Percentiles rank a stretch among this genome's conserved stretches.
Conservation (phyloP, 2,329 filamentous ascomycete genomes). For the Exophiala bonariae region DNA sequence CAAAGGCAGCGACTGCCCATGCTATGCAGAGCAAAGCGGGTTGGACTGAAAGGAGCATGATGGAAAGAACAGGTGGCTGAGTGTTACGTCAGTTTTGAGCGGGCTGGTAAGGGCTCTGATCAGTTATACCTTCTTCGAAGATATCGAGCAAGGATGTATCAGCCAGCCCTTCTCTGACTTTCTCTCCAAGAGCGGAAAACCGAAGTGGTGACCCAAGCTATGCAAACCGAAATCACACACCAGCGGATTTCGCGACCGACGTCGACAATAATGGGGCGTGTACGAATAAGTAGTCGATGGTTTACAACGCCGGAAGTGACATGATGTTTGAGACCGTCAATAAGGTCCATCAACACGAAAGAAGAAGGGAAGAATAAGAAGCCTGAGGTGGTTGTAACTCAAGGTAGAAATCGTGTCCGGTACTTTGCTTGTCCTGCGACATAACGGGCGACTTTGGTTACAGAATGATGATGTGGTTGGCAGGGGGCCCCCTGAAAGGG, state of each 20-base stretch:
- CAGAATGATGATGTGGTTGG: too few relatives aligned
- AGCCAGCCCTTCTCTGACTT: constrained; percentile 10
- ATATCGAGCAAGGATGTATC: too few relatives aligned
- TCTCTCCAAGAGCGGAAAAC: constrained; percentile 20
- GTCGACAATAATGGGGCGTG: constrained; percentile 50
- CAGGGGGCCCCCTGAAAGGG: too few relatives aligned
- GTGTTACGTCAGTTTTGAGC: not conserved
- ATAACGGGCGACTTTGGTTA: too few relatives aligned
- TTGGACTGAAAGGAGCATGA: constrained; percentile 14
- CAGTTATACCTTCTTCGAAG: too few relatives aligned
- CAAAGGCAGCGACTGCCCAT: constrained; percentile 14
- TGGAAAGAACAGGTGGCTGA: constrained; percentile 1
- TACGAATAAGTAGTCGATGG: constrained; percentile 53
- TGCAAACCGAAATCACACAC: constrained; percentile 51
- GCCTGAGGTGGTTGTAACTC: too few relatives aligned
- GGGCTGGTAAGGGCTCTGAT: too few relatives aligned
- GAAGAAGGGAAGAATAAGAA: not conserved
- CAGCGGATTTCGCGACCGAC: constrained; percentile 54
- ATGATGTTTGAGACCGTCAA: constrained; percentile 45
- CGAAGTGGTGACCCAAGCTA: constrained; percentile 31
- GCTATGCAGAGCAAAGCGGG: constrained; percentile 9
- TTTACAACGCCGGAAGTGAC: constrained; percentile 43
- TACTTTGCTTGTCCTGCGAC: too few relatives aligned
- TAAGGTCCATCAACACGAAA: constrained; percentile 24
- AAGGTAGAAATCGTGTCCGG: constrained; percentile 1